Evolutionary conservation across 345 rosid genomes (phyloP), one percentile per base, ranked within the genome.

Genomic region (Lepidium sativum): DNA sequence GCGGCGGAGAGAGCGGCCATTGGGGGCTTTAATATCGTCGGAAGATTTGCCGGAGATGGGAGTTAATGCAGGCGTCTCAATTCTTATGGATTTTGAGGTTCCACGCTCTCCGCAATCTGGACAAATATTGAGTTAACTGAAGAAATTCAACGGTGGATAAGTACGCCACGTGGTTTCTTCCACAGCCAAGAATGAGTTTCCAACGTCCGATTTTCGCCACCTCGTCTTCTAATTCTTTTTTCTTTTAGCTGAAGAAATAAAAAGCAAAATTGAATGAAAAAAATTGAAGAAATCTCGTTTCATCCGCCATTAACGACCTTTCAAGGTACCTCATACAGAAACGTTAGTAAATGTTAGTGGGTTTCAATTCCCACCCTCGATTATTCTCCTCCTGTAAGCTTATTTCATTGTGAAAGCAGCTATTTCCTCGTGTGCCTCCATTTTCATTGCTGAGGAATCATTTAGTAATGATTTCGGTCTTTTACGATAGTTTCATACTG

Each of bases 301-400:
- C 59, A 49, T 71, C 54, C 65, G 65, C 70, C 75, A 71, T 71
- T 71, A 48, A 57, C 75, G 60, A 64, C 70, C 60, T 49, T 65
- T 55, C 38, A 39, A 63, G 69, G 63, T 70, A 17, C 35, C 9
- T 55, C 3, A 18, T 1, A 6, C 12, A 18, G 8, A 6, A 39
- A 54, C 11, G 39, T 39, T 6, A 4, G 12, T 21, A 0, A 44
- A 20, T 27, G 11, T 34, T 56, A 2, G 21, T 31, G 25, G 9
- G 4, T 54, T 18, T 21, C 10, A 4, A 13, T 23, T 25, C 4
- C 21, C 7, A 20, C 21, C 51, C 5, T 41, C 21, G 14, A 37
- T 54, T 48, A 3, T 27, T 37, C 9, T 35, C 20, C 8, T 23
- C 25, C 52, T 57, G 16, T 29, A 38, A 69, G 53, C 35, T 49